Conservation (phyloP, 129 eudicot species). For the Logfia minima region DNA sequence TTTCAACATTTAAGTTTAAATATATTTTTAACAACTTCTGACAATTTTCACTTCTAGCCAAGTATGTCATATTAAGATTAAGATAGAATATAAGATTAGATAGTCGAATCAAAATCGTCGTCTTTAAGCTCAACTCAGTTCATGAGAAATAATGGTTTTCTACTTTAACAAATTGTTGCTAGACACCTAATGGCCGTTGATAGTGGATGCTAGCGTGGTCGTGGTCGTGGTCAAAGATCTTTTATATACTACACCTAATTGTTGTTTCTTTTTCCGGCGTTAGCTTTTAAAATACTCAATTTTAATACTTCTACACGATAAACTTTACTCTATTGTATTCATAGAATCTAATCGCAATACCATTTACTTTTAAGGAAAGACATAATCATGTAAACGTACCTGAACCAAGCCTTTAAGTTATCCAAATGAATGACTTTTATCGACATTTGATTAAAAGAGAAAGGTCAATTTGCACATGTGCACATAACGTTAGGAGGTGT, state of each 20-base stretch:
- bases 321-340: background rate
- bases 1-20: no score
- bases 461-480: conserved; percentile 16
- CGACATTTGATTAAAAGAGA: background rate
- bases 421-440: background rate
- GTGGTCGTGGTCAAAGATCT: conserved; percentile 27
- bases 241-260: conserved; percentile 23
- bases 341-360: conserved; percentile 7
- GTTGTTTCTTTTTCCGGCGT: conserved; percentile 34
- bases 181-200: conserved; percentile 26
- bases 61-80: no score
- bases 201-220: conserved; percentile 30
- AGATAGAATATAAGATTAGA: no score
- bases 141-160: background rate
- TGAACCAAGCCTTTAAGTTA: background rate
- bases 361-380: background rate
- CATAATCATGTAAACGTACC: conserved; percentile 26
- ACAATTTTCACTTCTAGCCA: no score
- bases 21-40: no score
- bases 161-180: background rate
- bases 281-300: conserved; percentile 28
- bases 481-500: background rate
- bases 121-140: background rate
- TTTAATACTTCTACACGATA: conserved; percentile 10
- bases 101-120: background rate